These are phyloP conservation scores for Mediolabrus comicus DNA, from an alignment of 108 stramenopile genomes.

Conservation along the genomic window DNA sequence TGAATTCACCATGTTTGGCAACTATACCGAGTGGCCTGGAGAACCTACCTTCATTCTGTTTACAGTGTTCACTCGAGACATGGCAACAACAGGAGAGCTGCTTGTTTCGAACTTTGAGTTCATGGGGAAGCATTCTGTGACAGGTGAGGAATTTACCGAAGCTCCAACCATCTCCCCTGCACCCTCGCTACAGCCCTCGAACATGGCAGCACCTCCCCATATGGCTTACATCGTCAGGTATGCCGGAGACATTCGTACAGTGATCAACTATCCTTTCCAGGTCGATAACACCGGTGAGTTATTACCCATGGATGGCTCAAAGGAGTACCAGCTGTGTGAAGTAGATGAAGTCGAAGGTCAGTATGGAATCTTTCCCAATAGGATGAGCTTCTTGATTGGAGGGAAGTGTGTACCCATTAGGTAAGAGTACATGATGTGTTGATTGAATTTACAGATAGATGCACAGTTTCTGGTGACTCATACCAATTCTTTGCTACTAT, in stretches of 20 bases:
- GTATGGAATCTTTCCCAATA: conserved; percentile 4
- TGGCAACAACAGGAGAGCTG: conserved; percentile 7
- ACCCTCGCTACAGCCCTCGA: conserved; percentile 17
- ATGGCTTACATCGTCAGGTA: conserved; percentile 27
- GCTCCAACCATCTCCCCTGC: conserved; percentile 12
- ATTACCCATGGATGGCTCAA: conserved; percentile 29
- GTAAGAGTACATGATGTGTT: background rate
- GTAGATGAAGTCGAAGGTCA: conserved; percentile 38
- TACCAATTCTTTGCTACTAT: background rate
- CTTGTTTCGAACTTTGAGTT: conserved; percentile 24
- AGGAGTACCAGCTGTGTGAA: conserved; percentile 27
- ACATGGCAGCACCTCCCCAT: conserved; percentile 7
- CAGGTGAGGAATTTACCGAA: conserved; percentile 3
- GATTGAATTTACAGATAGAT: conserved; percentile 14
- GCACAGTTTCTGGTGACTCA: background rate
- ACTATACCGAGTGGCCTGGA: conserved; percentile 39
- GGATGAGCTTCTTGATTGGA: conserved; percentile 1
- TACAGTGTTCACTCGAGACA: conserved; percentile 5
- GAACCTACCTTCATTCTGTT: conserved; percentile 19
- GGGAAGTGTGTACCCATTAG: background rate
- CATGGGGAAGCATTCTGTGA: background rate
- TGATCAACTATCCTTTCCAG: conserved; percentile 35
- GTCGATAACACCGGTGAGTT: conserved; percentile 24
- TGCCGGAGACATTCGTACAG: conserved; percentile 34
- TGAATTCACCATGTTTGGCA: conserved; percentile 24